phyloP scores from a whole-genome alignment of 1,139 yeast genomes.

The Pichia sp. region DNA sequence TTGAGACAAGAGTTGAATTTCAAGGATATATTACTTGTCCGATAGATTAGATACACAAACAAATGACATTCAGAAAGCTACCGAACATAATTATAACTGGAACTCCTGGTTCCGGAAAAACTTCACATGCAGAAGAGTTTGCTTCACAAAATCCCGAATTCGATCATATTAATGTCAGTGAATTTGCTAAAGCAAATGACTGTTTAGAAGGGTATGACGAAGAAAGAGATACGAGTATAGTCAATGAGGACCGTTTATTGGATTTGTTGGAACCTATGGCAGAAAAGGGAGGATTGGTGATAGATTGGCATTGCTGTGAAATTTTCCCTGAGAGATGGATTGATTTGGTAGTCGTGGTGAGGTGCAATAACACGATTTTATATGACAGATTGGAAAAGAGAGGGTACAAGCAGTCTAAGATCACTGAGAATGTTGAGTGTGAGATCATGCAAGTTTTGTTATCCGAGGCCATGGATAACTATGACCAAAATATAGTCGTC shows the following conservation, averaged over 20 bases:
- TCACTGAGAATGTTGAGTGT: conserved; percentile 90
- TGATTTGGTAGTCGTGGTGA: conserved; percentile 84
- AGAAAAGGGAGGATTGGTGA: conserved; percentile 75
- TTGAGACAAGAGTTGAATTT: too few species aligned
- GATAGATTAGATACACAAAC: too few species aligned
- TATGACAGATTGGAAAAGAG: conserved; percentile 72
- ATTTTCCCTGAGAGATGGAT: conserved; percentile 89
- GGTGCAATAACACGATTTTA: conserved; percentile 68
- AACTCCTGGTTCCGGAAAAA: conserved; percentile 96
- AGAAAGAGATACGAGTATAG: conserved; percentile 77
- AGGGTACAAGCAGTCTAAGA: conserved; percentile 72
- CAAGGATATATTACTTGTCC: too few species aligned
- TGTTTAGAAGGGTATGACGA: conserved; percentile 85
- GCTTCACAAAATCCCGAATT: conserved; percentile 37
- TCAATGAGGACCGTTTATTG: conserved; percentile 83
- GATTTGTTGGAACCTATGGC: conserved; percentile 78
- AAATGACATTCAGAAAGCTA: conserved; percentile 37
- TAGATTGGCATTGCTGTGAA: conserved; percentile 98
- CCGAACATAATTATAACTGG: conserved; percentile 93
- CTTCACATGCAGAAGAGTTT: conserved; percentile 72
- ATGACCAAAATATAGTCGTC: conserved; percentile 75
- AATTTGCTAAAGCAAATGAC: conserved; percentile 71
- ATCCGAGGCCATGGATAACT: conserved; percentile 82
- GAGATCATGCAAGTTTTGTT: conserved; percentile 93
- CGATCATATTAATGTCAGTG: conserved; percentile 67